Evolutionary conservation across 352 stramenopile genomes (phyloP), one percentile per base, ranked within the genome.

Genomic region (Thalassiosira ordinaria): DNA sequence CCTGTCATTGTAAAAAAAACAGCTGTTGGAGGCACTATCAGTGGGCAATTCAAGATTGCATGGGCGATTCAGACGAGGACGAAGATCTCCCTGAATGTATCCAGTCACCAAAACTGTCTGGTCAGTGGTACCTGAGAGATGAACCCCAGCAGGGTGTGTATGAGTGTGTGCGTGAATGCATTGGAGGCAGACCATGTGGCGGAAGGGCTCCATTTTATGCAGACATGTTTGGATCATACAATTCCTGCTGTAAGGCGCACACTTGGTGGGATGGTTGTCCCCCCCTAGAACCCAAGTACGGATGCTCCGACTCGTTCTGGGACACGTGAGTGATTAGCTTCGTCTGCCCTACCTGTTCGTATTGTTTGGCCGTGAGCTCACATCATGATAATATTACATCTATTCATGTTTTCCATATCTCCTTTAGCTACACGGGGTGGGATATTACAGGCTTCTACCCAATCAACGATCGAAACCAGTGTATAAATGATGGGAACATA

Each of bases 301-400:
- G n/a, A 49, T 60, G 24, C 52, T 39, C 52, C 16, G 52, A 60
- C 52, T 18, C 52, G 2, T 60, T 16, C 24, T 66, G 29, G 29
- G 57, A 55, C 22, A 66, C 14, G 2, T 41, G n/a, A n/a, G n/a
- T n/a, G n/a, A n/a, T n/a, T n/a, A n/a, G n/a, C n/a, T n/a, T n/a
- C n/a, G n/a, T n/a, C n/a, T n/a, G n/a, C n/a, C n/a, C n/a, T n/a
- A n/a, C n/a, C n/a, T n/a, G n/a, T n/a, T n/a, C n/a, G n/a, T n/a
- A n/a, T n/a, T n/a, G n/a, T n/a, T n/a, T n/a, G n/a, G n/a, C n/a
- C n/a, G n/a, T n/a, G n/a, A n/a, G n/a, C n/a, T n/a, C n/a, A n/a
- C n/a, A n/a, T n/a, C n/a, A n/a, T n/a, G n/a, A n/a, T n/a, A n/a
- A n/a, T n/a, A n/a, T n/a, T n/a, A n/a, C n/a, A n/a, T n/a, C n/a